Base-by-base conservation (phyloP, 352 stramenopile genomes). In the Globisporangium lucens region DNA sequence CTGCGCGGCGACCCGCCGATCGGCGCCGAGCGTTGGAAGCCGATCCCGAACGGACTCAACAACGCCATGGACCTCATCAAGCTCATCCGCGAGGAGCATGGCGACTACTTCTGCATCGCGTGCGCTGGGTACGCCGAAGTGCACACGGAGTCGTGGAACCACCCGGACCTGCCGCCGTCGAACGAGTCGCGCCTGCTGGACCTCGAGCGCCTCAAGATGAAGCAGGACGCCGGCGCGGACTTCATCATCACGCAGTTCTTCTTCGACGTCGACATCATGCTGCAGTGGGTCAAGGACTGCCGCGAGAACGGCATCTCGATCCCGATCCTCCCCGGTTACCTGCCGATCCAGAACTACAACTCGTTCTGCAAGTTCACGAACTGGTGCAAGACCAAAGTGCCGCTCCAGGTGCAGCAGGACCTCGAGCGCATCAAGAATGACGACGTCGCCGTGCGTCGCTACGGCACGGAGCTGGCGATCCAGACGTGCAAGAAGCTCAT, bases 161-260 rank as follows among this genome's bases (percentile, higher is more conserved):
- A 92, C 58, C 85, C 88, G 47, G 84, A 95, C 55, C 66, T 94
- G 62, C 87, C 85, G 53, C 87, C 87, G 60, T 94, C 86, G 41
- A 79, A 90, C 52, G 78, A 94, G 71, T 79, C 83, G n/a, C 77
- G 82, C 10, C 49, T 76, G 27, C 64, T 92, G 33, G 97, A 99
- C 78, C 91, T 99, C 76, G 82, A 90, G 66, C 99, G 98, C 67
- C 87, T 99, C 55, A 99, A 99, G 79, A 76, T 94, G 36, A 99
- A 98, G 70, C 83, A 93, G 67, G 97, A 99, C 75, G 97, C 97
- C 49, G 98, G 98, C 53, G 97, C 95, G 33, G 96, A 99, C 71
- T 98, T 99, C 33, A 98, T 99, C 75, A 98, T 99, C 75, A 99
- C 97, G n/a, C 97, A 99, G 89, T 99, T 99, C 91, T 99, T 99